Evolutionary conservation across 2,329 filamentous ascomycete species (phyloP).

Genomic region (Sphaerulina musiva): DNA sequence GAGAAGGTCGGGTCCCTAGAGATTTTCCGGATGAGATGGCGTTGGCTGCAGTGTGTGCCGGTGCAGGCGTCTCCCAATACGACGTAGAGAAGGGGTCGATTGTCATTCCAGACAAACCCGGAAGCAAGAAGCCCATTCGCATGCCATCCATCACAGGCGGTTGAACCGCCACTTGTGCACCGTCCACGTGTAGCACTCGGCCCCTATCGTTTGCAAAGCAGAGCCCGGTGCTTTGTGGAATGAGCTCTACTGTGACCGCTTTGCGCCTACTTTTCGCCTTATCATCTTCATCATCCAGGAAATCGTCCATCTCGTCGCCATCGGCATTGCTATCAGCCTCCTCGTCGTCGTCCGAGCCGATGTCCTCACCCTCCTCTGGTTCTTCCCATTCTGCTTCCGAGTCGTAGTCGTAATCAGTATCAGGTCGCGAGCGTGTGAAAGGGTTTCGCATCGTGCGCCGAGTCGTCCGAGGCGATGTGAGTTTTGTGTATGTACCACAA

Average conservation of each 20-base stretch:
- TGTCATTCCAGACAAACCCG: constrained; percentile 38
- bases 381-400: constrained; percentile 81
- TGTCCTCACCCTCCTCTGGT: constrained; percentile 61
- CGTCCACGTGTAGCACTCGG: constrained; percentile 40
- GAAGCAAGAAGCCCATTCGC: constrained; percentile 28
- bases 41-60: constrained; percentile 24
- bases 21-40: constrained; percentile 9
- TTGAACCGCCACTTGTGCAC: constrained; percentile 36
- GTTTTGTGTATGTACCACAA: constrained; percentile 63
- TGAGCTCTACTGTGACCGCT: constrained; percentile 58
- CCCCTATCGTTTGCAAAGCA: constrained; percentile 66
- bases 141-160: constrained; percentile 33
- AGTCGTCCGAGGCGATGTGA: constrained; percentile 43
- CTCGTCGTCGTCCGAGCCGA: constrained; percentile 59
- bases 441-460: constrained; percentile 49
- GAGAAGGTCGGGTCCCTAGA: constrained; percentile 17
- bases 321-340: constrained; percentile 64
- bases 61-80: constrained; percentile 61
- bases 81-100: constrained; percentile 79
- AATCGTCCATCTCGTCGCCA: constrained; percentile 83
- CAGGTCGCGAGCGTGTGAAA: constrained; percentile 49
- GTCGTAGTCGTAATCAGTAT: constrained; percentile 75
- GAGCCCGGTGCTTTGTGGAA: constrained; percentile 71
- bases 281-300: constrained; percentile 74
- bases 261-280: constrained; percentile 56